Evolutionary conservation across 192 early-diverging fungal genomes (phyloP).

Genomic region (Gamsiella multidivaricata): DNA sequence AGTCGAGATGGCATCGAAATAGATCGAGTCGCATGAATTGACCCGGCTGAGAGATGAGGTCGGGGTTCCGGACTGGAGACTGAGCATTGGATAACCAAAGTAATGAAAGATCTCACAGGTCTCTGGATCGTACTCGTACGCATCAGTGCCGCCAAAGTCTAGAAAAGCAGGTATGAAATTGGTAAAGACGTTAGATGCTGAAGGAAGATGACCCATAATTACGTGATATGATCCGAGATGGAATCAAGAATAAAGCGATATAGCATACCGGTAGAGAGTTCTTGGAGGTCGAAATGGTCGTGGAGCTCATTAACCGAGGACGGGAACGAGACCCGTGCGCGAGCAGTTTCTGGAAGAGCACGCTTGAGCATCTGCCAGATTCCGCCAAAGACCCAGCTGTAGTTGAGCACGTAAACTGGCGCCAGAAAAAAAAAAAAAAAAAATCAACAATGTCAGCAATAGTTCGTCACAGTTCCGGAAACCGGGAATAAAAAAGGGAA

Average conservation of each 20-base stretch:
- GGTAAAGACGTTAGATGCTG: not conserved
- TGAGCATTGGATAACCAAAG: constrained; percentile 44
- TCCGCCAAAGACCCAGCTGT: constrained; percentile 55
- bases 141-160: constrained; percentile 50
- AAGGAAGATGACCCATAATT: too few relatives aligned
- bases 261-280: constrained; percentile 39
- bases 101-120: constrained; percentile 48
- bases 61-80: constrained; percentile 35
- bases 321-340: constrained; percentile 49
- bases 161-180: not conserved
- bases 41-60: constrained; percentile 41
- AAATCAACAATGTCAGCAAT: not conserved
- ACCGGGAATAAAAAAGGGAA: too few relatives aligned
- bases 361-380: constrained; percentile 54
- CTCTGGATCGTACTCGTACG: constrained; percentile 31
- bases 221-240: too few relatives aligned
- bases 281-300: constrained; percentile 44
- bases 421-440: not conserved
- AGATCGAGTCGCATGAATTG: constrained; percentile 53
- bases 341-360: constrained; percentile 49
- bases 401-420: constrained; percentile 50
- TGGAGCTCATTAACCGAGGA: constrained; percentile 40
- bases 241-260: too few relatives aligned
- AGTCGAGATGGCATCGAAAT: constrained; percentile 44
- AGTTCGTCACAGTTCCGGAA: not conserved